These are phyloP conservation scores for Colletotrichum truncatum DNA, from an alignment of 2,329 filamentous ascomycete species.

Conservation along the genomic window DNA sequence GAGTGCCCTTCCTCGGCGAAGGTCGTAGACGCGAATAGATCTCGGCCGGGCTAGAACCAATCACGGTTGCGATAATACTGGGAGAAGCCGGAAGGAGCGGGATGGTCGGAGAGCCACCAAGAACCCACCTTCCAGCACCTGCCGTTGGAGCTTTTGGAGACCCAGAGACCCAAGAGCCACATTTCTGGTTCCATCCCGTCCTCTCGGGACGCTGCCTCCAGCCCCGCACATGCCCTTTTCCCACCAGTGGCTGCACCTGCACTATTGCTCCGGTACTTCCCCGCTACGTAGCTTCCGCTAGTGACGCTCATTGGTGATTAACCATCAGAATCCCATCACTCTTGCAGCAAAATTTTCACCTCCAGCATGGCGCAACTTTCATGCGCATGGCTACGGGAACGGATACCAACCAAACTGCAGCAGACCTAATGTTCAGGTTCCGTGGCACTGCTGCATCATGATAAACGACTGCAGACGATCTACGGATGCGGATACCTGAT, in stretches of 20 bases:
- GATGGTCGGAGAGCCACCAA: conserved; percentile 4
- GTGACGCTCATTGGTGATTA: conserved; percentile 23
- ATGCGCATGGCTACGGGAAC: conserved; percentile 19
- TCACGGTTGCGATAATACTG: conserved; percentile 1
- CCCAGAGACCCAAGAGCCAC: not conserved
- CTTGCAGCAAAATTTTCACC: conserved; percentile 24
- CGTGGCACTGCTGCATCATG: not conserved
- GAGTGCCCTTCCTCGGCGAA: conserved; percentile 12
- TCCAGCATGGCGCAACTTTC: not conserved
- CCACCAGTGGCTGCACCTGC: not conserved
- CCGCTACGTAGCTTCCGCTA: conserved; percentile 13
- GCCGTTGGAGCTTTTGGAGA: not conserved
- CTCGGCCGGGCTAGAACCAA: not conserved
- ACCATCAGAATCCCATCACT: not conserved
- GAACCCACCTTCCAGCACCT: not conserved
- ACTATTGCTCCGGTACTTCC: conserved; percentile 11
- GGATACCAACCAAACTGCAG: not conserved
- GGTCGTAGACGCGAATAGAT: conserved; percentile 22
- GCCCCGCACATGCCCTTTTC: conserved; percentile 3
- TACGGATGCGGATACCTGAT: not conserved
- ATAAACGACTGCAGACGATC: too few species aligned
- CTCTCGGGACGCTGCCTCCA: conserved; percentile 26
- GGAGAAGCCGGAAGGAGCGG: conserved; percentile 27
- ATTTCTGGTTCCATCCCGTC: conserved; percentile 16
- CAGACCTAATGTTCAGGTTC: not conserved